Conservation (phyloP, 257 asterid genomes). For the Ilex aquifolium region DNA sequence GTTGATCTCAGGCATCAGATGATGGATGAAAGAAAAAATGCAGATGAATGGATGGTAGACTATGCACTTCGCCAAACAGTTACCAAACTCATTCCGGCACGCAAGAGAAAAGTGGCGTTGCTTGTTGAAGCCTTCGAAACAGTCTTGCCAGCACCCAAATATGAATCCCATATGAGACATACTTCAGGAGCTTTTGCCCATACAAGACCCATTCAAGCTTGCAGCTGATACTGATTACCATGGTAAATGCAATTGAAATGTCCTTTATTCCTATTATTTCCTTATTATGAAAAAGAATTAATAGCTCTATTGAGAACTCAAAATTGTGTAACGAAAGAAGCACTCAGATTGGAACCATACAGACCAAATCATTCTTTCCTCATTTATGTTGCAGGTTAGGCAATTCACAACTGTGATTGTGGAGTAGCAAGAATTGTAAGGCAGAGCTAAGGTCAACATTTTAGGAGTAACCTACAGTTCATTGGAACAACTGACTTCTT, state of each 20-base stretch:
- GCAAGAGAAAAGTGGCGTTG: background rate
- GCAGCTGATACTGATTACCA: background rate
- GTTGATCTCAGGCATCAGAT: background rate
- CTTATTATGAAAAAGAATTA: background rate
- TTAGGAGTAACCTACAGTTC: no score
- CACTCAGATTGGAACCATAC: no score
- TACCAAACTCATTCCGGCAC: background rate
- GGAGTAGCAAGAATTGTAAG: no score
- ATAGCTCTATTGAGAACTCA: no score
- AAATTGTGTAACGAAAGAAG: no score
- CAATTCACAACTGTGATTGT: no score
- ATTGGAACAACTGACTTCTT: background rate
- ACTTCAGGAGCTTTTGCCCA: background rate
- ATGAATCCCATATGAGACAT: background rate
- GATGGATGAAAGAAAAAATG: background rate
- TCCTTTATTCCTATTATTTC: constrained; percentile 4
- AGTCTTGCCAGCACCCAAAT: background rate
- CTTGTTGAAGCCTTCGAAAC: background rate
- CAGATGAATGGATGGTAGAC: background rate
- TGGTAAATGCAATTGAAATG: constrained; percentile 16
- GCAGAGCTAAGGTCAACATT: no score
- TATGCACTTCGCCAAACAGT: background rate
- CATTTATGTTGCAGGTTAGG: no score
- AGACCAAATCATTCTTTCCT: no score
- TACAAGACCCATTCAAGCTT: background rate